Evolutionary conservation across 1,139 yeast species (phyloP), one percentile per base, ranked within the genome.

Genomic region (Torulaspora globosa): DNA sequence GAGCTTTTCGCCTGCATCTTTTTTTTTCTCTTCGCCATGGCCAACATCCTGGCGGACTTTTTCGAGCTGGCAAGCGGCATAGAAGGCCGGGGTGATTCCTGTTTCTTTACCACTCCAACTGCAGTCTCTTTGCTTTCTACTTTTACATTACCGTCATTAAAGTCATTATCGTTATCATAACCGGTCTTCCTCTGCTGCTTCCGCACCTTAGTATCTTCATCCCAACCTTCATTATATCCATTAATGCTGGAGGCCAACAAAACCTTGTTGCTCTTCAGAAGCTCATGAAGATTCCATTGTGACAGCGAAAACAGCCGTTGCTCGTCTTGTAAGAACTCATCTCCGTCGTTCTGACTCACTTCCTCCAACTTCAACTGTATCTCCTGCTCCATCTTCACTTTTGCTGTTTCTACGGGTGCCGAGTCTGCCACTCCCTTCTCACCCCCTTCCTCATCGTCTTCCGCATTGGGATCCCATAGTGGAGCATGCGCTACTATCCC

Each of bases 1-100:
- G 75, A 75, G 9, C 79, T 70, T 58, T 82, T 84, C 9, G 92
- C 92, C 53, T 80, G 84, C 47, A 79, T 83, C 62, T 88, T 89
- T 1, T 97, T 96, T 60, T 84, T 81, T 58, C 98, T 77, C 60
- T 87, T 86, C 31, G 96, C 97, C 85, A 92, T 82, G 2, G 97
- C 97, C 53, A 89, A 79, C 70, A 89, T 75, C 63, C 97, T 75
- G 0, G 98, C 96, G 49, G 86, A 84, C 36, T 72, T 64, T n/a
- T 66, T 64, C 5, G 59, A 47, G 6, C 54, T 31, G 2, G 36
- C 30, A 5, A 51, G 37, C 1, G 49, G 33, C 26, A 53, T 50
- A 10, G 24, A 28, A 12, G 44, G 36, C 28, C 38, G 32, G n/a
- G 57, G 49, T 10, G 57, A 47, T 9, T 36, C 36, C 21, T 38